Base-by-base conservation (phyloP, 2,329 filamentous ascomycete species). In the Xylariaceae sp. region DNA sequence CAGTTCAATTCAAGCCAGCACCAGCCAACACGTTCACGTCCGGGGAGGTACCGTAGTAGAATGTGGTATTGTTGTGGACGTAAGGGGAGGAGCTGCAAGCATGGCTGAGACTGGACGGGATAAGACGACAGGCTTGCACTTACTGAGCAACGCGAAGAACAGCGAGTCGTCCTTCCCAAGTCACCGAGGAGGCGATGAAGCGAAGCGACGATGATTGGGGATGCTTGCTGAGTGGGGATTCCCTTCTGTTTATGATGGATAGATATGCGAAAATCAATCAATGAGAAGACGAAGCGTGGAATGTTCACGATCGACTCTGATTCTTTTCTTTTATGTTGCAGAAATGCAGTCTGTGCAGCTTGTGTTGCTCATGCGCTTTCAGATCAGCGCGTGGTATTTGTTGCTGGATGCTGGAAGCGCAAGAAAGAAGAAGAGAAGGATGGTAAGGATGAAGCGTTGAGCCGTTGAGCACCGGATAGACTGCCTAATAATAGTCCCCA, bases 81-180 rank as follows among this genome's bases (percentile, higher is more conserved):
- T 57, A 30, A 50, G 37, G 37, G 37, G 55, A 61, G 56, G 42
- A 54, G 58, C 60, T 4, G 34, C 56, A 53, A 51, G 35, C 34
- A 42, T 60, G 49, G 53, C 18, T 51, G 57, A 50, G 34, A 52
- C 52, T 53, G 53, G 60, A 52, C 52, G n/a, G 53, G 48, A 15
- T 58, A 54, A 55, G 60, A 57, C 52, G 49, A 58, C 57, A 48
- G 54, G 23, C 52, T 51, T 56, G 53, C 23, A 62, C 60, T 64
- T 61, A 64, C 62, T 57, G 54, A 30, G 37, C 15, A 55, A 35
- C 47, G 23, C 48, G 35, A 17, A 50, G 45, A 35, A 42, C 23
- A 30, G 50, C 8, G 49, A 51, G 34, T 23, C 11, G 48, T 35
- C 39, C 49, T 52, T 47, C 6, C 23, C 34, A 51, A 42, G 37